These are phyloP conservation scores for Penicillium sp. DNA, from an alignment of 2,329 filamentous ascomycete species.

Conservation along the genomic window DNA sequence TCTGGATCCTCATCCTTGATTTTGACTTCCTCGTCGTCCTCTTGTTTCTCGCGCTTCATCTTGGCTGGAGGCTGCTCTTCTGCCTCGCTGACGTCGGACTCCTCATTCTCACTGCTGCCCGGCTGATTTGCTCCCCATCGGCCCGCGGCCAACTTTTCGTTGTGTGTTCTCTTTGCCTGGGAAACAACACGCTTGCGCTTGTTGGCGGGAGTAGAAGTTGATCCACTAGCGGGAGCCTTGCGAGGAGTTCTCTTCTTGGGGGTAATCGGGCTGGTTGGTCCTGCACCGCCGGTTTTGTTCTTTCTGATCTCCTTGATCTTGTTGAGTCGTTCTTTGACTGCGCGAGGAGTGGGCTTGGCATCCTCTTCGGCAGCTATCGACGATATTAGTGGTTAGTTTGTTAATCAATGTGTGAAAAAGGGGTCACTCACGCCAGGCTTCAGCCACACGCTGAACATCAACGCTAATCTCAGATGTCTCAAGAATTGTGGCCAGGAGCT, in stretches of 20 bases:
- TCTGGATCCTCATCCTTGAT: background rate
- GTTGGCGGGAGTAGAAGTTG: background rate
- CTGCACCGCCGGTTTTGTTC: slow-evolving; percentile 4
- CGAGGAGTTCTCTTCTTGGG: background rate
- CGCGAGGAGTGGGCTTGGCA: slow-evolving; percentile 39
- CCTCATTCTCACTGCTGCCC: background rate
- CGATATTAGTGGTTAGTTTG: background rate
- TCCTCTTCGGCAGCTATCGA: slow-evolving; percentile 16
- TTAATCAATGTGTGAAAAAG: too few species aligned
- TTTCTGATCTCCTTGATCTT: slow-evolving; percentile 35
- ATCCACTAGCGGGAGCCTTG: background rate
- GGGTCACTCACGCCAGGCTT: slow-evolving; percentile 41
- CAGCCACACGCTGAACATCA: slow-evolving; percentile 37
- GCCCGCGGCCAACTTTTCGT: background rate
- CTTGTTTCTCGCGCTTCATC: background rate
- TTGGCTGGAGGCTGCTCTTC: background rate
- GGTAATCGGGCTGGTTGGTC: background rate
- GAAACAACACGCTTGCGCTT: background rate
- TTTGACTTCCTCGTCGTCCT: background rate
- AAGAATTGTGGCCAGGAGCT: slow-evolving; percentile 46
- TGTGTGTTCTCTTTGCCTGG: background rate
- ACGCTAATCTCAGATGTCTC: slow-evolving; percentile 41
- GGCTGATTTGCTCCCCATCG: background rate
- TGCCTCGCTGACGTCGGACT: background rate
- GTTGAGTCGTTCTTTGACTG: slow-evolving; percentile 41